Percentiles rank a stretch among this genome's conserved stretches.
phyloP scores from a whole-genome alignment of 2,329 filamentous ascomycete species.

The Calonectria pseudoreteaudii region DNA sequence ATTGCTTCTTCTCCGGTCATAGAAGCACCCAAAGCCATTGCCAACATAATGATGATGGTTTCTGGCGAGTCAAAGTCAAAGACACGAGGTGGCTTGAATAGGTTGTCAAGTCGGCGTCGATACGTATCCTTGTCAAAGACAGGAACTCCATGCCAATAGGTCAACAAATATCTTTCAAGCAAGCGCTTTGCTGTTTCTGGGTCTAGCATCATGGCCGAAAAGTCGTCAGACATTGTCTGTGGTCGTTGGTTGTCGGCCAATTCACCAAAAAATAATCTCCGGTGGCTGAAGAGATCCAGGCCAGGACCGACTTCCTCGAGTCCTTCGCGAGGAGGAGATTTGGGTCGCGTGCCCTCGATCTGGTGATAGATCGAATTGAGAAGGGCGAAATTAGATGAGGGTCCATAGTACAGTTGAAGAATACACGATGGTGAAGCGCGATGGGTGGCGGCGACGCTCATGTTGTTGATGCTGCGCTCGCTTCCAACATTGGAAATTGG shows the following conservation, averaged over 20 bases:
- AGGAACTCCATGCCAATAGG: constrained; percentile 53
- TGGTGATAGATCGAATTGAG: constrained; percentile 49
- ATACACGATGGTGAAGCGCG: constrained; percentile 56
- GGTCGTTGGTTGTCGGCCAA: constrained; percentile 49
- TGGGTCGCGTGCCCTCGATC: constrained; percentile 43
- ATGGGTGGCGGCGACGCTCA: constrained; percentile 60
- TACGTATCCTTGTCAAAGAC: constrained; percentile 50
- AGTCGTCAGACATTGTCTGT: constrained; percentile 34
- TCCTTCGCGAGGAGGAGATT: constrained; percentile 37
- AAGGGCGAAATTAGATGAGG: constrained; percentile 59
- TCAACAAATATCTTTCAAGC: constrained; percentile 54
- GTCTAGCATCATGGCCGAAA: constrained; percentile 51
- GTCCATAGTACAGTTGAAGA: constrained; percentile 59
- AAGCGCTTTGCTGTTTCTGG: constrained; percentile 51
- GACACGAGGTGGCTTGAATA: constrained; percentile 48
- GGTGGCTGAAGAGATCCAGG: constrained; percentile 46
- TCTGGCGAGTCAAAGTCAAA: constrained; percentile 48
- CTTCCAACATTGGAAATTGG: constrained; percentile 30
- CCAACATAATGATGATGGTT: constrained; percentile 52
- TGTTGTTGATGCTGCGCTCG: constrained; percentile 48
- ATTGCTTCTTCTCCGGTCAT: constrained; percentile 53
- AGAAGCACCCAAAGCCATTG: constrained; percentile 51
- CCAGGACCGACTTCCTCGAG: constrained; percentile 47
- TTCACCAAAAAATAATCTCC: constrained; percentile 49
- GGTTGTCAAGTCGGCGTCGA: constrained; percentile 47